Conservation (phyloP, 805 yeast species). For the Starmerella stigmatis region DNA sequence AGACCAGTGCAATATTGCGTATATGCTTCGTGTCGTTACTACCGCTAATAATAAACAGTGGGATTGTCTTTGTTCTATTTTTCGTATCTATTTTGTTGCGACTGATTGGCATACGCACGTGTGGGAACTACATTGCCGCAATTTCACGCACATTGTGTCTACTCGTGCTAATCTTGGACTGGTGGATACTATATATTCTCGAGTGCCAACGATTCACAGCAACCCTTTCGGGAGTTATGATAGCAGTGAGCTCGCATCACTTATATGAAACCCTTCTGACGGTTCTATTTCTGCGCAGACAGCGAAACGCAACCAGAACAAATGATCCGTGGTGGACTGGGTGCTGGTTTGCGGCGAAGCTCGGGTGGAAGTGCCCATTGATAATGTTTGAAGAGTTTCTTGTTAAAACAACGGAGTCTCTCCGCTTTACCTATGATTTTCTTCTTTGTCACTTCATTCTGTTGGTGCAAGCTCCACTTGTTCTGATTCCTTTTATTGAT, state of each 20-base stretch:
- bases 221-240: slow-evolving; percentile 51
- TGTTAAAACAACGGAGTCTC: slow-evolving; percentile 77
- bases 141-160: slow-evolving; percentile 47
- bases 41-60: slow-evolving; percentile 23
- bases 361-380: slow-evolving; percentile 73
- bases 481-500: slow-evolving; percentile 71
- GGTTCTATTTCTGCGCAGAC: slow-evolving; percentile 43
- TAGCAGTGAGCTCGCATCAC: slow-evolving; percentile 46
- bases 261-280: slow-evolving; percentile 45
- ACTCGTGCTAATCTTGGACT: slow-evolving; percentile 42
- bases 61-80: slow-evolving; percentile 22
- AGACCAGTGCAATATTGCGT: slow-evolving; percentile 40
- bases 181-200: slow-evolving; percentile 54
- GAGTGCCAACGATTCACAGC: slow-evolving; percentile 58
- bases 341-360: slow-evolving; percentile 47
- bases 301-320: slow-evolving; percentile 44
- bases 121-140: slow-evolving; percentile 36
- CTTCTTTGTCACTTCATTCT: slow-evolving; percentile 71
- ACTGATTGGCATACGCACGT: not conserved
- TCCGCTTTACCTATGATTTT: slow-evolving; percentile 86
- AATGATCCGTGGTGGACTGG: slow-evolving; percentile 59
- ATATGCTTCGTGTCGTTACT: slow-evolving; percentile 32
- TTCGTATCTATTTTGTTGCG: slow-evolving; percentile 17
- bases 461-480: slow-evolving; percentile 70
- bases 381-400: slow-evolving; percentile 72